A percentile compares a stretch with the other conserved stretches of the same genome.
Evolutionary conservation across 2,329 filamentous ascomycete species (phyloP).

Genomic region (Magnaporthiopsis rhizophila): DNA sequence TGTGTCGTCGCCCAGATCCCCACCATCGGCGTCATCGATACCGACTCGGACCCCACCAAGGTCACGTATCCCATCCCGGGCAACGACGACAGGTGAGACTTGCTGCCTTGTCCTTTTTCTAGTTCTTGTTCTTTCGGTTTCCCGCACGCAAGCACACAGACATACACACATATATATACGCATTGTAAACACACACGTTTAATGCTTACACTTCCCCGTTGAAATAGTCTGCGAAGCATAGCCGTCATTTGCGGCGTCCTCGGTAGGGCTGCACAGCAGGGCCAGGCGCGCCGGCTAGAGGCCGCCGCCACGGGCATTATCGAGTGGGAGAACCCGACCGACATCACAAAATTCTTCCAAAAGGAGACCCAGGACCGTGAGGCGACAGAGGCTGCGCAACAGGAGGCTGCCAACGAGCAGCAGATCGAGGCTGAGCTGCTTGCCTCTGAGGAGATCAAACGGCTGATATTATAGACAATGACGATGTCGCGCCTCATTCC

Average conservation of each 20-base stretch:
- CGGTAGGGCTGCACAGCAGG: conserved; percentile 73
- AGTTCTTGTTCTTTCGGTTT: neutral
- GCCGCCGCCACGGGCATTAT: conserved; percentile 54
- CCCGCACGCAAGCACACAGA: neutral
- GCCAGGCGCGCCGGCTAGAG: conserved; percentile 58
- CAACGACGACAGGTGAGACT: conserved; percentile 85
- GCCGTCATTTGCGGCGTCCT: conserved; percentile 78
- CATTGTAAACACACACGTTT: too few species aligned
- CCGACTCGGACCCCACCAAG: conserved; percentile 83
- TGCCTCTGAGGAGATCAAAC: neutral
- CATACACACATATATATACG: too few species aligned
- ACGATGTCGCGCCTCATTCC: neutral
- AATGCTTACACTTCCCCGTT: neutral
- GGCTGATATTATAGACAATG: neutral
- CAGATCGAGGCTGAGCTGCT: neutral
- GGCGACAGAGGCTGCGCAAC: neutral
- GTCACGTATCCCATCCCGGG: conserved; percentile 95
- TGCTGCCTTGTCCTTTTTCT: conserved; percentile 5
- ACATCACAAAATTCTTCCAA: conserved; percentile 29
- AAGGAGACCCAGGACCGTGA: conserved; percentile 15
- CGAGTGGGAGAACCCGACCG: conserved; percentile 48
- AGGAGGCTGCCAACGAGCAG: neutral
- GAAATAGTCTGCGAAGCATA: conserved; percentile 66
- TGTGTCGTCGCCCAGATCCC: conserved; percentile 83
- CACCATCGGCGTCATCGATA: conserved; percentile 92